A percentile compares a stretch with the other conserved stretches of the same genome.
These are phyloP conservation scores for Quercus phellos DNA, from an alignment of 331 rosid species.

Conservation along the genomic window DNA sequence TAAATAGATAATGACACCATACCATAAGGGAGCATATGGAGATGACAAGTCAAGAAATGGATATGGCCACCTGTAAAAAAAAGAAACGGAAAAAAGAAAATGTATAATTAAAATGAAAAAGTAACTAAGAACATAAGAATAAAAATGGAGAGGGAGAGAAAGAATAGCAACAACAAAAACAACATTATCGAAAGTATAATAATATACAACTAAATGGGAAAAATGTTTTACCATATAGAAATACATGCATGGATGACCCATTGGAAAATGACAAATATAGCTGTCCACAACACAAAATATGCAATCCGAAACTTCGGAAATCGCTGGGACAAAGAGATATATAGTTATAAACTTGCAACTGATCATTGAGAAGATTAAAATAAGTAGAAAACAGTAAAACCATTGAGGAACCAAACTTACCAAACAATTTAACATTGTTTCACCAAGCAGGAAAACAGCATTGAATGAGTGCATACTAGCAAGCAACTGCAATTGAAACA, in stretches of 20 bases:
- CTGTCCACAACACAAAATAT: constrained; percentile 79
- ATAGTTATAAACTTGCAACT: constrained; percentile 6
- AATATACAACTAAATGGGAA: neutral
- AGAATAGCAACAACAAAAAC: neutral
- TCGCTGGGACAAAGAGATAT: constrained; percentile 49
- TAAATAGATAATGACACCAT: constrained; percentile 23
- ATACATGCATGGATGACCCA: constrained; percentile 71
- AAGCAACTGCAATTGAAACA: constrained; percentile 45
- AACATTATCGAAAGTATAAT: neutral
- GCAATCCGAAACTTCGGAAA: constrained; percentile 78
- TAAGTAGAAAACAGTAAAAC: neutral
- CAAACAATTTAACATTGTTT: constrained; percentile 67
- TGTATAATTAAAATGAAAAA: neutral
- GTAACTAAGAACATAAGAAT: neutral
- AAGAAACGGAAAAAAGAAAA: neutral
- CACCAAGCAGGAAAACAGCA: constrained; percentile 73
- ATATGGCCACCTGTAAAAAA: constrained; percentile 90
- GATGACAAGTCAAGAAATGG: constrained; percentile 81
- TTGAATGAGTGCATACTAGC: constrained; percentile 75
- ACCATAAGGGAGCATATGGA: constrained; percentile 77
- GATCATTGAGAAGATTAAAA: neutral
- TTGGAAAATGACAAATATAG: constrained; percentile 57
- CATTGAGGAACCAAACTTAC: constrained; percentile 37
- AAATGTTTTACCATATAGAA: constrained; percentile 46
- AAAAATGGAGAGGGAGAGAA: neutral